Base-by-base conservation (phyloP, 345 rosid genomes). In the Dipteronia sinensis region DNA sequence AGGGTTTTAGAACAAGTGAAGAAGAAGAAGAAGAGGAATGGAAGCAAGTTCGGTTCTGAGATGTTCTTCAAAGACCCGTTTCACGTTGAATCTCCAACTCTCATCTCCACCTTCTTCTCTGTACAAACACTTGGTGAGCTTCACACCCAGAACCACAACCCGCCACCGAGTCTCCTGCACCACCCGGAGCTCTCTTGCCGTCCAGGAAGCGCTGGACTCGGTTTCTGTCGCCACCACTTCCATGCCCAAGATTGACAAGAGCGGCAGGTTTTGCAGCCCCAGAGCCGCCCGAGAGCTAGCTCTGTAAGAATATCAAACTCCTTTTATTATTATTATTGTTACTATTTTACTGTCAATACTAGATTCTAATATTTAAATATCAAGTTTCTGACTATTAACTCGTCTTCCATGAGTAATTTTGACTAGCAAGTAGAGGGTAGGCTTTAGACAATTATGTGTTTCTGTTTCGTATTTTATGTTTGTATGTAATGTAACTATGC, bases 261-360 rank as follows among this genome's bases (percentile, higher is more conserved):
- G 90, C 82, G 99, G 98, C 38, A 86, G 98, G 76, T 91, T 96
- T 78, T 94, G 98, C 86, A 94, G 97, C 81, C 99, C 99, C 72
- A 88, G 99, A 84, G 99, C 99, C 67, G 99, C 93, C 82, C 91
- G 99, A 6, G 99, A 96, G 83, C 97, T 96, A 77, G 96, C 99
- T 76, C 81, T 96, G 99, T 96, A 88, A 78, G 85, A 8, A 56
- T 22, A 4, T 23, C 65, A n/a, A 11, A 22, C 71, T 19, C 17
- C 70, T 53, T 65, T 19, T n/a, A n/a, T n/a, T n/a, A n/a, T n/a
- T n/a, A n/a, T n/a, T n/a, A n/a, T n/a, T n/a, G n/a, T n/a, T n/a
- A n/a, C n/a, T n/a, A n/a, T n/a, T 47, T n/a, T 61, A 31, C 38
- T 31, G 38, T 31, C 38, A 31, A 0, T 31, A 31, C 38, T 31